These are phyloP conservation scores for Gossypium lobatum DNA, from an alignment of 441 rosid species.

Conservation along the genomic window DNA sequence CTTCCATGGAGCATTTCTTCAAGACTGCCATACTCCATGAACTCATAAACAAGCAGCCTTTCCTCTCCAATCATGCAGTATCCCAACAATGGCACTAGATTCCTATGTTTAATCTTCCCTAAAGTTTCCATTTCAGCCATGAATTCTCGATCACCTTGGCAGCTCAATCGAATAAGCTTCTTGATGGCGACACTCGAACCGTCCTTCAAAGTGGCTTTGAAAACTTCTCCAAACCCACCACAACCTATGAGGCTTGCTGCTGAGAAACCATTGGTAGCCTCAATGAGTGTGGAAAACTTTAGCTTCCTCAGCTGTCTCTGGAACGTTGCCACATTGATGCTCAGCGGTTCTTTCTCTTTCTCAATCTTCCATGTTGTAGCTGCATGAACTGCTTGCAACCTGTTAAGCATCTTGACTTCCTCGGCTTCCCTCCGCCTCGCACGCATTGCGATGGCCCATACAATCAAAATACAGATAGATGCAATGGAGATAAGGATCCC, in stretches of 20 bases:
- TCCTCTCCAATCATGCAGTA: conserved; percentile 92
- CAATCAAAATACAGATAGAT: conserved; percentile 67
- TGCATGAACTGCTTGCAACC: conserved; percentile 73
- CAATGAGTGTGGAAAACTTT: conserved; percentile 84
- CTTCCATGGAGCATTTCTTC: conserved; percentile 94
- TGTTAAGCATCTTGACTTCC: conserved; percentile 74
- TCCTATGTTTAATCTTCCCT: conserved; percentile 85
- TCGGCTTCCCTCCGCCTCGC: conserved; percentile 70
- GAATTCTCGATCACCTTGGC: conserved; percentile 93
- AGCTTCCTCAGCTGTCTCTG: conserved; percentile 77
- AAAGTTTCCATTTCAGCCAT: conserved; percentile 98
- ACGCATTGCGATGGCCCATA: conserved; percentile 82
- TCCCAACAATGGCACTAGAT: conserved; percentile 86
- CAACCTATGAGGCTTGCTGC: conserved; percentile 77
- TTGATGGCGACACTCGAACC: conserved; percentile 94
- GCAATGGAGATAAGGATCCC: conserved; percentile 80
- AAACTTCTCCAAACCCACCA: conserved; percentile 95
- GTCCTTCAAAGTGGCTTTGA: conserved; percentile 83
- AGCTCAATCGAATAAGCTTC: conserved; percentile 79
- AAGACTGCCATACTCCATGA: conserved; percentile 83
- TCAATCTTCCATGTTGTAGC: conserved; percentile 97
- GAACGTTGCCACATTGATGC: conserved; percentile 90
- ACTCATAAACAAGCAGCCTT: conserved; percentile 85
- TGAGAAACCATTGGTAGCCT: conserved; percentile 86
- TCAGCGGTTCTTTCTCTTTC: conserved; percentile 87